Conservation (phyloP, 257 asterid genomes). For the Prunella vulgaris region DNA sequence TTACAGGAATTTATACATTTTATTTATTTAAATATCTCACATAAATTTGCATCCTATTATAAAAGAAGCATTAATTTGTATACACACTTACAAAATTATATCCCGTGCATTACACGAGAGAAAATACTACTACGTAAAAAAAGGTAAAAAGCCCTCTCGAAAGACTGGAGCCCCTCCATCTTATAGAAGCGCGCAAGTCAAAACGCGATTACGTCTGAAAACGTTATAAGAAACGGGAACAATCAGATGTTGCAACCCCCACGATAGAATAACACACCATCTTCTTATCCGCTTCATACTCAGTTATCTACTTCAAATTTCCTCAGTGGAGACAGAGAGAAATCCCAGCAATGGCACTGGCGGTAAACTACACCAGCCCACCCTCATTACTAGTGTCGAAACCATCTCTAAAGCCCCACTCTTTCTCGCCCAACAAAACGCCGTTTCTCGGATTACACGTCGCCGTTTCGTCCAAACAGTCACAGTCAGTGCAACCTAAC, state of each 20-base stretch:
- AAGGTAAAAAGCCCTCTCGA: not conserved
- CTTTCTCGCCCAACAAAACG: slow-evolving; percentile 40
- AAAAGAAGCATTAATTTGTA: too few relatives aligned
- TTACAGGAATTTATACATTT: too few relatives aligned
- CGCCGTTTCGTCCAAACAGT: slow-evolving; percentile 37
- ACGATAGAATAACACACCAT: not conserved
- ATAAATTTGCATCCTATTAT: too few relatives aligned
- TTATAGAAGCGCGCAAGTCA: not conserved
- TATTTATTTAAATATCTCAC: too few relatives aligned
- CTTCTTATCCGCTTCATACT: slow-evolving; percentile 29
- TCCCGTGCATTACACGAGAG: too few relatives aligned
- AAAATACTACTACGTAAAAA: too few relatives aligned
- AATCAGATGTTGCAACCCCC: not conserved
- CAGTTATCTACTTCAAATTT: slow-evolving; percentile 4
- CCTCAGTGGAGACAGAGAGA: slow-evolving; percentile 8
- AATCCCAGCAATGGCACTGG: slow-evolving; percentile 39
- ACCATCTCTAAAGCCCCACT: slow-evolving; percentile 28
- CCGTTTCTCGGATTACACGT: slow-evolving; percentile 56
- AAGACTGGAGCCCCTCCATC: not conserved
- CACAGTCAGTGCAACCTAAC: slow-evolving; percentile 26
- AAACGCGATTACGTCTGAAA: not conserved
- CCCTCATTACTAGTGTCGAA: slow-evolving; percentile 35
- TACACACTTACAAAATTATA: too few relatives aligned
- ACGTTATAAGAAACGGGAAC: not conserved
- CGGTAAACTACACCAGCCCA: slow-evolving; percentile 48